Evolutionary conservation across 192 early-diverging fungal species (phyloP), one percentile per base, ranked within the genome.

Genomic region (Coemansia erecta): DNA sequence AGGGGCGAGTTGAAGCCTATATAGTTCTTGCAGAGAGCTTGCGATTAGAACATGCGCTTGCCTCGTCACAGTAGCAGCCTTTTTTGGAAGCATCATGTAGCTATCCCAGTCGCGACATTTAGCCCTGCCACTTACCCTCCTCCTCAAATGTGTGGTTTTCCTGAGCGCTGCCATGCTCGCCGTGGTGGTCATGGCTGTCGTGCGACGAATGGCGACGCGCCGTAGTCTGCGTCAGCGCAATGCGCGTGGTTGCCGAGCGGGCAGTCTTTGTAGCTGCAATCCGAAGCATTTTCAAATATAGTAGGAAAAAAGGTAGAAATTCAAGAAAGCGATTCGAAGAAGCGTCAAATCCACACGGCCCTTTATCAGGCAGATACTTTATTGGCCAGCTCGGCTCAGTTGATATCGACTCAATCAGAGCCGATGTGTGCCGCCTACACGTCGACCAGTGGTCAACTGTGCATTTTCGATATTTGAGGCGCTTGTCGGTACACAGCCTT

Each of bases 151-250:
- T 43, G 15, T 44, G 33, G 18, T 53, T 31, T 49, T 70, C 61
- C 35, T 70, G 57, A 2, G 60, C 41, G 17, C 54, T 28, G 18
- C 58, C 35, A 23, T 61, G 43, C 28, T 44, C 40, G 48, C 55
- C 52, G 43, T 58, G 31, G 15, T 62, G 53, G 24, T 58, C 50
- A 33, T 60, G 45, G 60, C 23, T 61, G 28, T 77, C 60, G 24
- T 41, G 53, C 24, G 74, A 77, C 15, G 60, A 68, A 67, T 71
- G 66, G 17, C 74, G 74, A 26, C 68, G 64, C 12, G 68, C 51
- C 0, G 48, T 63, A 8, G 68, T 28, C 48, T 52, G 60, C 23
- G 63, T 21, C 53, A 50, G 52, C 11, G 53, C 42, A 17, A 71
- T 51, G n/a, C 60, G 64, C 19, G 31, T 21, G 2, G 45, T 22